Evolutionary conservation across 371 early-diverging fungal genomes (phyloP).

Genomic region (Mortierella sp.): DNA sequence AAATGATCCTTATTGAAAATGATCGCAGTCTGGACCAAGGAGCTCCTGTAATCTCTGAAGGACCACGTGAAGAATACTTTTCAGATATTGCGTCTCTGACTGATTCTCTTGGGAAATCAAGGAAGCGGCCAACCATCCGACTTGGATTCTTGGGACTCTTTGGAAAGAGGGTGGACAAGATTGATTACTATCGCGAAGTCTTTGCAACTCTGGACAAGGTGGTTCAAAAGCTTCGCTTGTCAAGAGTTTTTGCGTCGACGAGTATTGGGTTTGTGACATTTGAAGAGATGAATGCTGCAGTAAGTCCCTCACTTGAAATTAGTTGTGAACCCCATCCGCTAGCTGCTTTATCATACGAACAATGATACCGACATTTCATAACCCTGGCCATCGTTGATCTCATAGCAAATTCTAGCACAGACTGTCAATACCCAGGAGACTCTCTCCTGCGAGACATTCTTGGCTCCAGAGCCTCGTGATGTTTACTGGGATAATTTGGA

Average conservation of each 20-base stretch:
- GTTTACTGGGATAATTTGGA: constrained; percentile 90
- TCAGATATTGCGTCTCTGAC: neutral
- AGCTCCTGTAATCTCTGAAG: neutral
- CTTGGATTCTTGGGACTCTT: constrained; percentile 55
- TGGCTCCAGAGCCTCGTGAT: constrained; percentile 95
- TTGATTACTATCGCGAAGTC: constrained; percentile 47
- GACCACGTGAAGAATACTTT: neutral
- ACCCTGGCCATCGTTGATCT: neutral
- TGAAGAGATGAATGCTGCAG: constrained; percentile 59
- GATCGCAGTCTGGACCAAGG: constrained; percentile 20
- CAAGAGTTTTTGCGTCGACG: constrained; percentile 54
- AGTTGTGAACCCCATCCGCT: too few species aligned
- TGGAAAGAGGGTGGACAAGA: constrained; percentile 57
- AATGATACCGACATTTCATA: neutral
- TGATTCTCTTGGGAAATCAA: neutral
- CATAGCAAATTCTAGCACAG: constrained; percentile 74
- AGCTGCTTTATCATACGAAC: too few species aligned
- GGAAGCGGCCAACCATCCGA: constrained; percentile 49
- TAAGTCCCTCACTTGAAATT: constrained; percentile 8
- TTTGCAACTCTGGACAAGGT: constrained; percentile 65
- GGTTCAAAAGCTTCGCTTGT: constrained; percentile 46
- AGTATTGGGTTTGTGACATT: constrained; percentile 77
- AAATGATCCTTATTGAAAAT: constrained; percentile 37
- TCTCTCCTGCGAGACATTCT: constrained; percentile 75
- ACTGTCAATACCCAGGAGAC: constrained; percentile 73